A percentile compares a stretch with the other conserved stretches of the same genome.
Evolutionary conservation across 805 yeast genomes (phyloP).

Genomic region (Scheffersomyces coipomensis): DNA sequence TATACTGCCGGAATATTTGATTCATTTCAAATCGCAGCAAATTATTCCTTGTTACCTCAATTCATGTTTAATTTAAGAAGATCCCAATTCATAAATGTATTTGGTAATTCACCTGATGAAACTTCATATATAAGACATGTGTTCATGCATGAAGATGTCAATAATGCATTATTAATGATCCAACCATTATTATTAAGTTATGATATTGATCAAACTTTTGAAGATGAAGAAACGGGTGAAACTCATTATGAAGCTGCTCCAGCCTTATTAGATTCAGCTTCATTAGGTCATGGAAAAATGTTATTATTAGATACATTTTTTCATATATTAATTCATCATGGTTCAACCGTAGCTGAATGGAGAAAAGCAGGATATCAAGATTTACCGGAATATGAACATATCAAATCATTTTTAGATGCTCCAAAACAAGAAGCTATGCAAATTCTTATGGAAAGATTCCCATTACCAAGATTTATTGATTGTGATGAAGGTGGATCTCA

Average conservation of each 20-base stretch:
- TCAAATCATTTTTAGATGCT: constrained; percentile 56
- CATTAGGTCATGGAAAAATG: constrained; percentile 56
- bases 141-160: constrained; percentile 59
- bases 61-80: constrained; percentile 67
- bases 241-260: constrained; percentile 52
- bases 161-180: constrained; percentile 62
- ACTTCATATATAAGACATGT: constrained; percentile 64
- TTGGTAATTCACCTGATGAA: constrained; percentile 73
- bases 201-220: constrained; percentile 45
- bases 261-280: constrained; percentile 61
- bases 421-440: constrained; percentile 69
- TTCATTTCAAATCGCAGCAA: constrained; percentile 49
- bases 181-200: constrained; percentile 67
- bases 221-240: constrained; percentile 27
- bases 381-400: constrained; percentile 55
- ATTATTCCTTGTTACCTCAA: constrained; percentile 59
- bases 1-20: constrained; percentile 46
- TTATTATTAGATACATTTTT: constrained; percentile 65
- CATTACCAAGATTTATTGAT: constrained; percentile 69
- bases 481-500: constrained; percentile 78
- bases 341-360: constrained; percentile 68
- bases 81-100: constrained; percentile 63
- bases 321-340: constrained; percentile 67
- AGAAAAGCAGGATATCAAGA: constrained; percentile 63
- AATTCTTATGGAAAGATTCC: constrained; percentile 63